These are phyloP conservation scores for Starmerella powellii DNA, from an alignment of 805 yeast genomes.

Conservation along the genomic window DNA sequence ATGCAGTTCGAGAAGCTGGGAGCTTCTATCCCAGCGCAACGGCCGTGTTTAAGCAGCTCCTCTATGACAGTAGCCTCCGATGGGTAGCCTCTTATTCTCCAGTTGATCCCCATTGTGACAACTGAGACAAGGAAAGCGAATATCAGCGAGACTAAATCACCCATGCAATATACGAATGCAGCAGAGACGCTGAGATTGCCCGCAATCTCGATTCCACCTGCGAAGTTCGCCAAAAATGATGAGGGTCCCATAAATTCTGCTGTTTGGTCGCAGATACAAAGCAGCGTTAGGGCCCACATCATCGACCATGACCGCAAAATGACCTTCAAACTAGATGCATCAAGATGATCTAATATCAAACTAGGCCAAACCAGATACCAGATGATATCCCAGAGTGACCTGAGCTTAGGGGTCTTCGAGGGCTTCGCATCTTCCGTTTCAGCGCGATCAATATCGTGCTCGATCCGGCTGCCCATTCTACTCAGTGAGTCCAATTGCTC, in stretches of 20 bases:
- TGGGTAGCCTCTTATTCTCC: constrained; percentile 22
- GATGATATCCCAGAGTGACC: background rate
- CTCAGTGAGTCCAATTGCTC: background rate
- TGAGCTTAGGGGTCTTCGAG: background rate
- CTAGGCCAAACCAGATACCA: constrained; percentile 13
- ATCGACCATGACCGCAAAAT: constrained; percentile 24
- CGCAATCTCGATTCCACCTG: constrained; percentile 22
- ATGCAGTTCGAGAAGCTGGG: constrained; percentile 17
- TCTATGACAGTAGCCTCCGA: constrained; percentile 9
- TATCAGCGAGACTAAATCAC: constrained; percentile 12
- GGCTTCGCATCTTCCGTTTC: background rate
- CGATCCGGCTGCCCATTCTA: background rate
- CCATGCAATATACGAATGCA: constrained; percentile 16
- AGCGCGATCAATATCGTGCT: constrained; percentile 4
- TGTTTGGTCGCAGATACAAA: constrained; percentile 17
- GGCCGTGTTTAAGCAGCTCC: constrained; percentile 18
- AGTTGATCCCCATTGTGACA: constrained; percentile 23
- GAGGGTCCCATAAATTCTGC: constrained; percentile 25
- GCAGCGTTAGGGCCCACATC: constrained; percentile 22
- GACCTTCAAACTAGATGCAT: constrained; percentile 18
- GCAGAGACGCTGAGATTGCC: constrained; percentile 24
- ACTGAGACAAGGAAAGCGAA: constrained; percentile 19
- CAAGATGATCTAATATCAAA: constrained; percentile 23
- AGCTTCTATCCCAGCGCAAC: constrained; percentile 16
- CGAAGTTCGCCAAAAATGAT: constrained; percentile 22